Conservation (phyloP, 1,139 yeast genomes). For the Blastobotrys ciferrii region DNA sequence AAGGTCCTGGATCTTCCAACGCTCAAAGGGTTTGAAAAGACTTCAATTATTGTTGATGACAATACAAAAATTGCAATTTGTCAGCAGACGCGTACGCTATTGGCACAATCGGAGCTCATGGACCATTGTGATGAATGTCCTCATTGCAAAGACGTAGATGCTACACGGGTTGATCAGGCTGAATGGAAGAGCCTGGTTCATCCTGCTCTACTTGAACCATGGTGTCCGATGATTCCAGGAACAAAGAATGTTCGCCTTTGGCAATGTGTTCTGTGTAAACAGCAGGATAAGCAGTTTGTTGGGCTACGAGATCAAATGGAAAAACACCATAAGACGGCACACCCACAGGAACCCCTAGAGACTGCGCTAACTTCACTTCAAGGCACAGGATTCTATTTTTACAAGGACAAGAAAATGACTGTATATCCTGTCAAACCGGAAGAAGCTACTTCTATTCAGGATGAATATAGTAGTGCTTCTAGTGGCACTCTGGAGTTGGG, state of each 20-base stretch:
- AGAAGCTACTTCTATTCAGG: background rate
- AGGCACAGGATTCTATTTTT: background rate
- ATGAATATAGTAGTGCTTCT: too few relatives aligned
- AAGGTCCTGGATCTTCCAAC: background rate
- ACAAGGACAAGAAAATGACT: background rate
- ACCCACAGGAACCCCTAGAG: background rate
- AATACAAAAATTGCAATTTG: background rate
- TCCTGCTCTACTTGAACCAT: background rate
- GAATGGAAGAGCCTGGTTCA: background rate
- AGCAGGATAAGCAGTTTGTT: background rate
- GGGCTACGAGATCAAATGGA: background rate
- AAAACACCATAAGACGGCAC: background rate
- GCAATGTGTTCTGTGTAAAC: background rate
- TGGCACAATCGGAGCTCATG: background rate
- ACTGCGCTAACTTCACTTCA: background rate
- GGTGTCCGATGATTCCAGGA: background rate
- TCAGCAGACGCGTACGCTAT: background rate
- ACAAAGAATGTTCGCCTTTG: background rate
- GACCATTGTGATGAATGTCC: constrained; percentile 1
- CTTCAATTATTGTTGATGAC: background rate
- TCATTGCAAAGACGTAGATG: background rate
- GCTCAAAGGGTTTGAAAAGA: background rate
- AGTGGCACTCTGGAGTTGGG: too few relatives aligned
- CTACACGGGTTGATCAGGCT: background rate
- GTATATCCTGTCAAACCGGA: background rate